A percentile compares a stretch with the other conserved stretches of the same genome.
Evolutionary conservation across 1,284 basidiomycete genomes (phyloP).

Genomic region (Microstroma glucosiphilum): DNA sequence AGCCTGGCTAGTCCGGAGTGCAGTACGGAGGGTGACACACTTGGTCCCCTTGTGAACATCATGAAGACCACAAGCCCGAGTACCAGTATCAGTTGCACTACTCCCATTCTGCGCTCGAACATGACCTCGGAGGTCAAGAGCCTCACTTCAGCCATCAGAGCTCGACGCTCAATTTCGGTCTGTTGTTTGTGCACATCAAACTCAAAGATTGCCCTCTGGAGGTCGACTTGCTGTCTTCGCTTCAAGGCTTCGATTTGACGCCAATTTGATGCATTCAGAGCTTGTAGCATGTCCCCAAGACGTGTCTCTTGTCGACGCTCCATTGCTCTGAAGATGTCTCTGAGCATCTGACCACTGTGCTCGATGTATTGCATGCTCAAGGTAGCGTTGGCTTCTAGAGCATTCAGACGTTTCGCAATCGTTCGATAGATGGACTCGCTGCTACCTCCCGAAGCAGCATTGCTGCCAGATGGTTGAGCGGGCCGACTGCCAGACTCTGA

Average conservation of each 20-base stretch:
- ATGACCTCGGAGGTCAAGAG: conserved; percentile 66
- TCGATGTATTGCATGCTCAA: conserved; percentile 82
- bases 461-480: conserved; percentile 9
- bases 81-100: conserved; percentile 72
- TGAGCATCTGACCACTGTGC: conserved; percentile 73
- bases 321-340: conserved; percentile 69
- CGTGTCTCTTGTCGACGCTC: conserved; percentile 53
- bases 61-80: conserved; percentile 74
- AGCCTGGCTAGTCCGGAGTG: conserved; percentile 20
- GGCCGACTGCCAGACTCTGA: neutral
- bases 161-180: conserved; percentile 64
- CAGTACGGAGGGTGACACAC: conserved; percentile 26
- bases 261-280: conserved; percentile 53
- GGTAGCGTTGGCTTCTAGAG: conserved; percentile 80
- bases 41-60: conserved; percentile 70
- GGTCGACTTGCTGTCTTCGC: conserved; percentile 61
- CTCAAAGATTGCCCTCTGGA: conserved; percentile 64
- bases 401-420: conserved; percentile 84
- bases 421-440: conserved; percentile 83
- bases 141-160: conserved; percentile 63
- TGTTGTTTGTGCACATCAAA: conserved; percentile 65
- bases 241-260: conserved; percentile 57
- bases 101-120: conserved; percentile 73
- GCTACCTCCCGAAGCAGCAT: conserved; percentile 20
- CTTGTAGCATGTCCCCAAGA: conserved; percentile 64